Base-by-base conservation (phyloP, 2,329 filamentous ascomycete genomes). In the Dactylellina sp. region DNA sequence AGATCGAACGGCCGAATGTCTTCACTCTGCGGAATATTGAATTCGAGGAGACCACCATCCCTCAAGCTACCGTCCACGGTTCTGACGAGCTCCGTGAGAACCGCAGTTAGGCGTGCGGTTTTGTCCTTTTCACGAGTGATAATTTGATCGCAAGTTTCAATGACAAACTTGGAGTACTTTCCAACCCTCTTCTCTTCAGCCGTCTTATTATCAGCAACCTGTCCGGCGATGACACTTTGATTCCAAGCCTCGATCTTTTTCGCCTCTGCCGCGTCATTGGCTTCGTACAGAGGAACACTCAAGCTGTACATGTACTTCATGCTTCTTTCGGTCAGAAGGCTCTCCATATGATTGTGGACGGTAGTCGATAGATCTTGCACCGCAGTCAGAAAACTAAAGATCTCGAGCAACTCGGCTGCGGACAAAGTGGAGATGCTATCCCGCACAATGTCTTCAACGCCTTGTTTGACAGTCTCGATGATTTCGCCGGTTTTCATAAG, bases 221-320 rank as follows among this genome's bases (percentile, higher is more conserved):
- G 68, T 12, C 68, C 60, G 28, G 68, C 68, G 4, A 72, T 60
- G 20, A 72, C 60, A 14, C 68, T 24, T n/a, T 72, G 68, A 22
- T 72, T 72, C 68, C 68, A 72, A 7, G 68, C 68, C 63, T 72
- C 68, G 44, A 72, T 72, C 22, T 72, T 72, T 60, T 72, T 72
- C 12, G 68, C 68, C 42, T 72, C 68, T 14, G 68, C 68, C 7
- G 68, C 68, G 24, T 72, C 60, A 28, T 72, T 72, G 14, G 68
- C 52, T 32, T 72, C 68, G 25, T 72, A 72, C n/a, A 72, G 68
- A 46, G 68, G 60, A 2, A 72, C 46, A 12, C 53, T 72, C 25
- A 72, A 37, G 46, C 68, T 72, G 24, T 72, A 72, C 68, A 72
- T 72, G 16, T 72, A 72, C 47, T 72, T 72, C 68, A 72, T 72